phyloP scores from a whole-genome alignment of 1,284 basidiomycete species.

The Ustilago cynodontis region DNA sequence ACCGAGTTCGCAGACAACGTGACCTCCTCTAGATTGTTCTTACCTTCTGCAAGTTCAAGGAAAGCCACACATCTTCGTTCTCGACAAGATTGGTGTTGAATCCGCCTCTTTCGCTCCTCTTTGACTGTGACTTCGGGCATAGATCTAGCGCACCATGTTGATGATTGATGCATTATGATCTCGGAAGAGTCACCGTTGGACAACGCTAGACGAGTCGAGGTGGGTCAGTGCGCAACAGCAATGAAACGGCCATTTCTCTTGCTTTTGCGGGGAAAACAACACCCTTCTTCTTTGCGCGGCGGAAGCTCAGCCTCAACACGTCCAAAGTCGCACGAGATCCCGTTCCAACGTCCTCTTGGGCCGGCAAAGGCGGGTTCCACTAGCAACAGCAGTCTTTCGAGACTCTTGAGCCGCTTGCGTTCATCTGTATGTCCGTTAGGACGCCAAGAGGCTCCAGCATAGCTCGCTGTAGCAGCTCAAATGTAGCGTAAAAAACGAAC shows the following conservation, averaged over 20 bases:
- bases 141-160: too few species aligned
- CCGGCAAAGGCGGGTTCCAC: slow-evolving; percentile 19
- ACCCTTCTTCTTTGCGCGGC: slow-evolving; percentile 14
- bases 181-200: neutral
- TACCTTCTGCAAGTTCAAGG: too few species aligned
- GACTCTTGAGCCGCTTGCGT: neutral
- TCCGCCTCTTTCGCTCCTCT: neutral
- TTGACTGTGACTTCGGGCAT: too few species aligned
- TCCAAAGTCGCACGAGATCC: slow-evolving; percentile 23
- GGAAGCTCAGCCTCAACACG: neutral
- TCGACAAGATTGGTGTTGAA: neutral
- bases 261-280: slow-evolving; percentile 30
- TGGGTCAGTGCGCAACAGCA: neutral
- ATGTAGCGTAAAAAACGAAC: too few species aligned
- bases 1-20: too few species aligned
- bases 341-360: neutral
- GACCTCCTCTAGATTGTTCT: too few species aligned
- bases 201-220: neutral
- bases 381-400: neutral
- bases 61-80: too few species aligned
- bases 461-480: too few species aligned
- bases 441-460: too few species aligned
- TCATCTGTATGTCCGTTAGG: too few species aligned
- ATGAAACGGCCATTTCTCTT: neutral
- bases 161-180: neutral